Evolutionary conservation across 2,329 filamentous ascomycete genomes (phyloP).

Genomic region (Talaromyces sp.): DNA sequence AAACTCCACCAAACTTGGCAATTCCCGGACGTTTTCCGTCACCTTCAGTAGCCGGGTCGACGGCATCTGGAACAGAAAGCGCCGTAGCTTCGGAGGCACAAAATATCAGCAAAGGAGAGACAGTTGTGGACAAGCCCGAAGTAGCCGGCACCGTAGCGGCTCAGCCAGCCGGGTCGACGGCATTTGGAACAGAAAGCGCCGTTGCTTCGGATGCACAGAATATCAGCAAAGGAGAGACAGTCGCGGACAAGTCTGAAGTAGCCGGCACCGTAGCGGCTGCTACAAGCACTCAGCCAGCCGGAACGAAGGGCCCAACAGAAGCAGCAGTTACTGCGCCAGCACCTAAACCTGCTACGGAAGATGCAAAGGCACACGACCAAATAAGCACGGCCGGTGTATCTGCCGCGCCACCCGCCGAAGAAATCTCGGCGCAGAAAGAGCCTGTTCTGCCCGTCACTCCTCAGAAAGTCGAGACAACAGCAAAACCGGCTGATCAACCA

Average conservation of each 20-base stretch:
- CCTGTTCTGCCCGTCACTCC: neutral
- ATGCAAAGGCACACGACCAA: neutral
- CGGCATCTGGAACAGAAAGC: constrained; percentile 7
- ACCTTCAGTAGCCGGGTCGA: constrained; percentile 11
- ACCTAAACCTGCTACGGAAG: neutral
- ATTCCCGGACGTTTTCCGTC: constrained; percentile 12
- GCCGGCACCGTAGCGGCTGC: neutral
- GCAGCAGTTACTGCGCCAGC: neutral
- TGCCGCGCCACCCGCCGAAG: neutral
- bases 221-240: neutral
- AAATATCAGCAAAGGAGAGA: neutral
- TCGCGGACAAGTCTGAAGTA: neutral
- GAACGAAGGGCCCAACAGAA: neutral
- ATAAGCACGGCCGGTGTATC: neutral
- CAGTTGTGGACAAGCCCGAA: neutral
- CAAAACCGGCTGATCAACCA: neutral
- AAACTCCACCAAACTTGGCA: neutral
- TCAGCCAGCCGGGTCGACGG: neutral
- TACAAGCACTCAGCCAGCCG: neutral
- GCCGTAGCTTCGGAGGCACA: constrained; percentile 1
- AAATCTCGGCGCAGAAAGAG: neutral
- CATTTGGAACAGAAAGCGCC: constrained; percentile 5
- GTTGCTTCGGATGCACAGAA: constrained; percentile 2
- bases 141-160: neutral
- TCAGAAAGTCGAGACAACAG: constrained; percentile 3